These are phyloP conservation scores for Cinnamomum chago DNA, from an alignment of 164 flowering plant genomes.

Conservation along the genomic window DNA sequence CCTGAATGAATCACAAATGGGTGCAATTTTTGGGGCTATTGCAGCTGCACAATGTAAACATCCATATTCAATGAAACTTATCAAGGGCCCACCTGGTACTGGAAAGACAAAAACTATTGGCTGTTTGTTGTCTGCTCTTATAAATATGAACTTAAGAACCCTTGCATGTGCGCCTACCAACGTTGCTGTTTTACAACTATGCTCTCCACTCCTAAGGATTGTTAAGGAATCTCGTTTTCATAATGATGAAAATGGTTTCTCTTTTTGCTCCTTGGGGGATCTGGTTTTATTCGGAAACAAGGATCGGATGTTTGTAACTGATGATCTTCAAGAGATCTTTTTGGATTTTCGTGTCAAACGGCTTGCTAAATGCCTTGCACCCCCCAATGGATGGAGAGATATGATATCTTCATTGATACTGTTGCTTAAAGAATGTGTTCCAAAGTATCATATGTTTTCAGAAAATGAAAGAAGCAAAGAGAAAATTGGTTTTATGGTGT, in stretches of 20 bases:
- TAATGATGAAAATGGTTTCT: neutral
- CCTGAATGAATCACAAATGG: conserved; percentile 53
- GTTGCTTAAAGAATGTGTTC: conserved; percentile 45
- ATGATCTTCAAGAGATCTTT: conserved; percentile 41
- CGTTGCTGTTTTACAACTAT: conserved; percentile 55
- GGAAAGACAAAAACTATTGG: conserved; percentile 70
- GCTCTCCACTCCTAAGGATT: conserved; percentile 41
- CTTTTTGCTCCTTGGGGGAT: conserved; percentile 40
- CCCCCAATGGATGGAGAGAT: conserved; percentile 42
- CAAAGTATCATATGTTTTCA: conserved; percentile 24
- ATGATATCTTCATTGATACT: conserved; percentile 33
- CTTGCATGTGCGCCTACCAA: conserved; percentile 78
- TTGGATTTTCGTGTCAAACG: conserved; percentile 40
- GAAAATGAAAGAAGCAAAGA: conserved; percentile 32
- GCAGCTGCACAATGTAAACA: conserved; percentile 27
- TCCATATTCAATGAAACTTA: conserved; percentile 37
- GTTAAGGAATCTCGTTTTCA: conserved; percentile 21
- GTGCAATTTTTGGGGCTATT: conserved; percentile 40
- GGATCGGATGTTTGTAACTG: conserved; percentile 34
- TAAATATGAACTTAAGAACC: conserved; percentile 35
- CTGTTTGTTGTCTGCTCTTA: conserved; percentile 33
- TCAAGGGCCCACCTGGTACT: conserved; percentile 90
- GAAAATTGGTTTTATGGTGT: conserved; percentile 36
- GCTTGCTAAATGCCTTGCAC: conserved; percentile 41
- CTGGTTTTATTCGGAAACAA: conserved; percentile 66